Evolutionary conservation across 768 basidiomycete species (phyloP).

Genomic region (Myochromella boudieri): DNA sequence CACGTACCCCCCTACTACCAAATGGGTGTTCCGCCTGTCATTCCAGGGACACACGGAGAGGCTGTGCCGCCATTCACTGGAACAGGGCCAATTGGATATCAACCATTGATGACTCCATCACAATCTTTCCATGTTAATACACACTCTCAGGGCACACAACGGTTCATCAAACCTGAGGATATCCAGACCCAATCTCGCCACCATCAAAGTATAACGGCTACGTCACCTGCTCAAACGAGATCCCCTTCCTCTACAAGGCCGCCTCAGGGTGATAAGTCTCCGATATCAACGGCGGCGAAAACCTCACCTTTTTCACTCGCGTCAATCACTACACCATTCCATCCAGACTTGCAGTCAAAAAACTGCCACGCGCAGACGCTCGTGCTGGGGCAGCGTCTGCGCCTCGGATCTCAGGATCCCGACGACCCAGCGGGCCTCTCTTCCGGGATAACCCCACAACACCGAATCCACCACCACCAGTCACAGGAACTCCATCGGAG

Average conservation of each 20-base stretch:
- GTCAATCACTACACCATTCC: slow-evolving; percentile 41
- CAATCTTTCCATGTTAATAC: slow-evolving; percentile 26
- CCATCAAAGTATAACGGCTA: slow-evolving; percentile 16
- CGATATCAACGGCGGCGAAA: slow-evolving; percentile 25
- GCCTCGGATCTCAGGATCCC: slow-evolving; percentile 41
- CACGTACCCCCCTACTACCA: slow-evolving; percentile 29
- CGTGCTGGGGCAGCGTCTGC: slow-evolving; percentile 79
- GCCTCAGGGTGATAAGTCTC: slow-evolving; percentile 21
- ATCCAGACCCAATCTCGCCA: slow-evolving; percentile 20
- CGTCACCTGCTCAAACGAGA: slow-evolving; percentile 25
- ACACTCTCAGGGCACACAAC: slow-evolving; percentile 24
- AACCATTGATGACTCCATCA: slow-evolving; percentile 33
- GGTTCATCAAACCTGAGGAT: slow-evolving; percentile 28
- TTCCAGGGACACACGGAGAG: slow-evolving; percentile 31
- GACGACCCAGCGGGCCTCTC: slow-evolving; percentile 41
- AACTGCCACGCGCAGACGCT: slow-evolving; percentile 80
- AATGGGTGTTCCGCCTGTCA: slow-evolving; percentile 26
- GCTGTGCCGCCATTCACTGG: slow-evolving; percentile 28
- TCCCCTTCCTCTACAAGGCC: slow-evolving; percentile 17
- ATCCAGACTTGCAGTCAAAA: slow-evolving; percentile 57
- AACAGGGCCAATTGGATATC: slow-evolving; percentile 28
- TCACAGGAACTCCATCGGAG: slow-evolving; percentile 21
- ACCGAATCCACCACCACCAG: slow-evolving; percentile 8
- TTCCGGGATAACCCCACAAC: slow-evolving; percentile 22
- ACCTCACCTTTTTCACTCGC: slow-evolving; percentile 37